Evolutionary conservation across 169 alveolate genomes (phyloP).

Genomic region (Cryptosporidium viatorum): DNA sequence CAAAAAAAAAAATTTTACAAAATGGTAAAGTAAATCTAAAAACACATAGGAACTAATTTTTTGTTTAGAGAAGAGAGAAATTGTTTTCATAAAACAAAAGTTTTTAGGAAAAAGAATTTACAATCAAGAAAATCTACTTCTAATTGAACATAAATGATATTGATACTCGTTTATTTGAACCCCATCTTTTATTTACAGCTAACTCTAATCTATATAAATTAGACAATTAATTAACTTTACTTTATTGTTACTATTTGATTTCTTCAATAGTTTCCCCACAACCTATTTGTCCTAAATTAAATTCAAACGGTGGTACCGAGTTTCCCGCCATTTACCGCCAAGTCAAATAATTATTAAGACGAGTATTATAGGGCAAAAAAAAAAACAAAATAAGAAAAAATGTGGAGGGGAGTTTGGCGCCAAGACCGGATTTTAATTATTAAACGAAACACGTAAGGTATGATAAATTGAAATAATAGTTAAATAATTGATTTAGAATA

Average conservation of each 20-base stretch:
- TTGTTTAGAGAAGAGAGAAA: background rate
- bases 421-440: background rate
- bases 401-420: background rate
- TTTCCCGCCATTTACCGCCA: constrained; percentile 10
- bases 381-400: background rate
- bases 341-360: background rate
- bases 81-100: too few relatives aligned
- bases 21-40: too few relatives aligned
- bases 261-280: background rate
- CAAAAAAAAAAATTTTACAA: background rate
- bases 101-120: too few relatives aligned
- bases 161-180: too few relatives aligned
- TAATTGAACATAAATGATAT: too few relatives aligned
- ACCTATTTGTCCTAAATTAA: background rate
- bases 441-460: background rate
- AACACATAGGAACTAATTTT: too few relatives aligned
- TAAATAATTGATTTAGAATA: background rate
- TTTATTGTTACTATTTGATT: too few relatives aligned
- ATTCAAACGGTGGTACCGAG: background rate
- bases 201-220: background rate
- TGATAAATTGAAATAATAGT: background rate
- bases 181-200: background rate
- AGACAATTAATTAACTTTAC: background rate
- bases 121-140: background rate
- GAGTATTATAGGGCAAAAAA: background rate